Evolutionary conservation across 2,329 filamentous ascomycete genomes (phyloP).

Genomic region (Huntiella bhutanensis): DNA sequence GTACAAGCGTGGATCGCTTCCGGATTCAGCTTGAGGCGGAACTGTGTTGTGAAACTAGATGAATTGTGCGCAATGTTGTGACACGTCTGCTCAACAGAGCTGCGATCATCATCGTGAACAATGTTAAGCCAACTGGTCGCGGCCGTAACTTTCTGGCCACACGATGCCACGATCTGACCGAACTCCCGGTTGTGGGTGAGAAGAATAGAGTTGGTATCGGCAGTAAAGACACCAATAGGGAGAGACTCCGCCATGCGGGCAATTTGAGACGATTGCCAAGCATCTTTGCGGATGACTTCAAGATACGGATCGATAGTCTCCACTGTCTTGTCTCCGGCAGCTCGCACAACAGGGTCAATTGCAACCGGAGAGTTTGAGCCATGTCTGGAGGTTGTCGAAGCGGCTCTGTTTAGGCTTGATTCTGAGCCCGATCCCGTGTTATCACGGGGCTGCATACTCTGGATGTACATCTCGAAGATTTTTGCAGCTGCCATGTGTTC

Average conservation of each 20-base stretch:
- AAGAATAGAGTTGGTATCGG: conserved; percentile 50
- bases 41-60: conserved; percentile 49
- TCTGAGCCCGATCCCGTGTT: conserved; percentile 57
- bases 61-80: conserved; percentile 39
- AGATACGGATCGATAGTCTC: conserved; percentile 34
- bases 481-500: neutral
- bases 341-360: too few relatives aligned
- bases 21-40: conserved; percentile 54
- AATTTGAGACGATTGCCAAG: conserved; percentile 31
- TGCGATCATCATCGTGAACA: conserved; percentile 46
- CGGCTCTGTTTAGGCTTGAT: conserved; percentile 38
- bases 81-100: conserved; percentile 42
- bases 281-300: conserved; percentile 22
- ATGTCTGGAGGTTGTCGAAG: neutral
- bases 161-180: conserved; percentile 51
- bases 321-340: neutral
- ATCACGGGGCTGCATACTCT: conserved; percentile 59
- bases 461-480: neutral
- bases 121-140: conserved; percentile 52
- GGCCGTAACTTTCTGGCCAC: conserved; percentile 20
- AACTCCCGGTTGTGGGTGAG: conserved; percentile 70
- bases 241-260: conserved; percentile 71
- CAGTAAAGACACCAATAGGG: conserved; percentile 71
- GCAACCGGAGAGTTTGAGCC: neutral
- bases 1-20: conserved; percentile 16